These are phyloP conservation scores for Magnusiomyces fungicola DNA, from an alignment of 1,139 yeast genomes.

Conservation along the genomic window DNA sequence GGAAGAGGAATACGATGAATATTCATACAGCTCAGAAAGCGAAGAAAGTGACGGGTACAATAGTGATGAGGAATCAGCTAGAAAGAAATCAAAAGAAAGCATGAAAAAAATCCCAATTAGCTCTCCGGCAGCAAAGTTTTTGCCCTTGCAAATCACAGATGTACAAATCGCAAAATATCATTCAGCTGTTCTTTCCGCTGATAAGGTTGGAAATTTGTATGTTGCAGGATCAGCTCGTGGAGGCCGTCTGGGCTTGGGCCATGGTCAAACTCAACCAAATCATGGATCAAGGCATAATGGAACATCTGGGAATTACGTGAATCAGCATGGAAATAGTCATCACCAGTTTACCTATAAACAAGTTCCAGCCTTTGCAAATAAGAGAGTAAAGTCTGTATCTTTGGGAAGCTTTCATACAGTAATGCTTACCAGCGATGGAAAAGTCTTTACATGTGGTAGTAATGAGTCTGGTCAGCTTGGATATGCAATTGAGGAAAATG, in stretches of 20 bases:
- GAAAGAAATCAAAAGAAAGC: no score
- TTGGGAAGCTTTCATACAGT: conserved; percentile 64
- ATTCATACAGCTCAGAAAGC: no score
- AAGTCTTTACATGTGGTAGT: conserved; percentile 71
- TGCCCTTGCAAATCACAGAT: conserved; percentile 35
- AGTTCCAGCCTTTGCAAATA: conserved; percentile 34
- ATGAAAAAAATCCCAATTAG: background rate
- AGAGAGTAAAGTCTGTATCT: conserved; percentile 39
- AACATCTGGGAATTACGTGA: background rate
- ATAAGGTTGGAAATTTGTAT: conserved; percentile 40
- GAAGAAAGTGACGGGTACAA: no score
- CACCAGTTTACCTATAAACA: conserved; percentile 33
- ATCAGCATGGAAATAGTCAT: background rate
- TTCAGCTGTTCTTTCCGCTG: conserved; percentile 51
- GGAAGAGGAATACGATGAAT: no score
- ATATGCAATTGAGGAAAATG: conserved; percentile 25
- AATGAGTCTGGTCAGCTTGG: conserved; percentile 65
- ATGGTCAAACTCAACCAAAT: background rate
- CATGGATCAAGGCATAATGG: background rate
- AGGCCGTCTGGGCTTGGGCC: conserved; percentile 62
- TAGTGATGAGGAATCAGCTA: no score
- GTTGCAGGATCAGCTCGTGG: conserved; percentile 63
- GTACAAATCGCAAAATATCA: conserved; percentile 59
- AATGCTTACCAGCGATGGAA: conserved; percentile 44
- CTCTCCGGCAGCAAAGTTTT: conserved; percentile 17